Evolutionary conservation across 805 yeast genomes (phyloP), one percentile per base, ranked within the genome.

Genomic region (Metschnikowia anglica): DNA sequence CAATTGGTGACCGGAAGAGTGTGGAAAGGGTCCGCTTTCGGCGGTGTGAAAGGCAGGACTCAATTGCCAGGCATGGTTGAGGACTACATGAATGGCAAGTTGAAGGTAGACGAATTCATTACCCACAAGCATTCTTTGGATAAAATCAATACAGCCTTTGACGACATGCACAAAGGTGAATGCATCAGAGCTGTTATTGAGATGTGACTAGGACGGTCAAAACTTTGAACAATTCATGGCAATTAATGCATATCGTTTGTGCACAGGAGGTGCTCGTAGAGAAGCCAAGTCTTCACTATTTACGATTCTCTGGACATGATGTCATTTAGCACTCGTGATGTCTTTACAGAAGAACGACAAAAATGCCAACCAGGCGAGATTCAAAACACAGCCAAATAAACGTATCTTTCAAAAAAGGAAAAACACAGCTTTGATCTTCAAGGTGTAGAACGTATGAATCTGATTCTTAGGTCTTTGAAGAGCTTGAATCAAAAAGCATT

Each of bases 21-120:
- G 40, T 91, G 99, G 98, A 86, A 80, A 67, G 99, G 99, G 58
- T 88, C 96, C 61, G 99, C 99, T n/a, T 93, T 88, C 58, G 99
- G 99, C 60, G 99, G 98, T 66, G 89, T 93, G 62, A 93, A 93
- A 73, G 98, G 99, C 63, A 85, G 97, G 74, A 64, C 96, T 30
- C 97, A 93, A 73, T 79, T 93, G 74, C 97, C 96, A 38, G 88
- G 81, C 16, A 76, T 90, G 45, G 96, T 93, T 44, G 83, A 88
- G 46, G 90, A 85, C 64, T 91, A 91, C 69, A 67, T 86, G 73
- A 67, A 70, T 33, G 96, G 96, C 54, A 75, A 73, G 53, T 74
- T 91, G 62, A 87, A 84, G 75, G 95, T 91, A 51, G 96, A 89
- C 60, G 97, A 93, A 65, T 93, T 88, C 69, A 86, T 93, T 60